Evolutionary conservation across 208 protist species (phyloP).

Genomic region (Naegleria lovaniensis): DNA sequence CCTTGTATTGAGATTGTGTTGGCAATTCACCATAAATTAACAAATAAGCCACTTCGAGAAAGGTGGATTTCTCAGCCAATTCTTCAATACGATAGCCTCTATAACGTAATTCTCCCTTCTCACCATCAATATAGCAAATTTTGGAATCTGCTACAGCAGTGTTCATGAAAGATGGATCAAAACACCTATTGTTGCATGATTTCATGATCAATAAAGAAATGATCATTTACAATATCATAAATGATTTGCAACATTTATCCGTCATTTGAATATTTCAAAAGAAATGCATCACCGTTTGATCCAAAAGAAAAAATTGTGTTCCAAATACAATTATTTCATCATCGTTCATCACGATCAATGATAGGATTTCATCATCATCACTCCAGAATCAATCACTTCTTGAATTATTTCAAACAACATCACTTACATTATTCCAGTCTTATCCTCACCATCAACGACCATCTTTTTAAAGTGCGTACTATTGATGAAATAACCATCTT

Average conservation of each 20-base stretch:
- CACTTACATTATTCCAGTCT: slow-evolving; percentile 7
- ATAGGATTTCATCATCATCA: background rate
- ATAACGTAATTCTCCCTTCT: background rate
- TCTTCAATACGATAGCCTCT: slow-evolving; percentile 32
- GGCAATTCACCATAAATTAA: slow-evolving; percentile 27
- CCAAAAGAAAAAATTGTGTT: no score
- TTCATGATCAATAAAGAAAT: background rate
- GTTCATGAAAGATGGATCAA: slow-evolving; percentile 31
- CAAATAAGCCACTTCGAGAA: slow-evolving; percentile 30
- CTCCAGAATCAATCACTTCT: no score
- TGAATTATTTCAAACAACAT: background rate
- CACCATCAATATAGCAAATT: slow-evolving; percentile 28
- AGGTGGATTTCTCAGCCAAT: background rate
- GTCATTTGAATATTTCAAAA: no score
- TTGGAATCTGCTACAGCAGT: slow-evolving; percentile 10
- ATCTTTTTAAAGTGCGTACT: background rate
- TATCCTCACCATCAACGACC: background rate
- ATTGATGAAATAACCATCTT: background rate
- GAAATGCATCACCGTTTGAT: no score
- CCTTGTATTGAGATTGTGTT: background rate
- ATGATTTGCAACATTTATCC: no score
- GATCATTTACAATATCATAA: no score
- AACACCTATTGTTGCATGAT: background rate
- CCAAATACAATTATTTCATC: no score
- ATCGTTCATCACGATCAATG: background rate